Evolutionary conservation across 305 asterid genomes (phyloP).

Genomic region (Fraxinus baroniana): DNA sequence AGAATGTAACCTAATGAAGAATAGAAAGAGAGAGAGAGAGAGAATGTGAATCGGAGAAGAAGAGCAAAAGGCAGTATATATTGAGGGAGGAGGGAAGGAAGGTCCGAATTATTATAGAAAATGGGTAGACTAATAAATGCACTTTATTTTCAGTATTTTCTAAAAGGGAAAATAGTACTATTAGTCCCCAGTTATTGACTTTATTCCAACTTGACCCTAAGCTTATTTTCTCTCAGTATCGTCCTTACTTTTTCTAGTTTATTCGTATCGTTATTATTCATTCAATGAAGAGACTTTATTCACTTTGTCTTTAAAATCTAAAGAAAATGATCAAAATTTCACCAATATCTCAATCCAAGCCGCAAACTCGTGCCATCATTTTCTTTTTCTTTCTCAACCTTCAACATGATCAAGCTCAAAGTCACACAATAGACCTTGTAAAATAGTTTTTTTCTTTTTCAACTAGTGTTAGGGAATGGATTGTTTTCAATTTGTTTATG

Average conservation of each 20-base stretch:
- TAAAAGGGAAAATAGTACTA: neutral
- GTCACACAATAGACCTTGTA: neutral
- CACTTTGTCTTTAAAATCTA: neutral
- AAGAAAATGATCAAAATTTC: neutral
- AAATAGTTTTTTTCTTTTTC: neutral
- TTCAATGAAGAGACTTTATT: neutral
- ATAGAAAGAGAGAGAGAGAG: constrained; percentile 2
- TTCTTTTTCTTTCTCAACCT: neutral
- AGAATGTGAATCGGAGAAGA: constrained; percentile 37
- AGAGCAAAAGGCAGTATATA: constrained; percentile 49
- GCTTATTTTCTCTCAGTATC: neutral
- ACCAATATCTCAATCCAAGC: neutral
- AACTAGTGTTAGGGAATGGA: neutral
- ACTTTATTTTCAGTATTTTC: neutral
- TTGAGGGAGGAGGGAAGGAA: constrained; percentile 46
- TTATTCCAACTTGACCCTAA: constrained; percentile 11
- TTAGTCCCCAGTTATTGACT: neutral
- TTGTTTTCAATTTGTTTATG: neutral
- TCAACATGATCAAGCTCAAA: neutral
- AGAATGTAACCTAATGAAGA: constrained; percentile 7
- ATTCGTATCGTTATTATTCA: neutral
- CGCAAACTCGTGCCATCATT: neutral
- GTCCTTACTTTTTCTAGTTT: neutral
- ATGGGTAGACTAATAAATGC: constrained; percentile 27
- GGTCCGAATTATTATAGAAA: constrained; percentile 1